phyloP scores from a whole-genome alignment of 352 stramenopile genomes.

The Phytophthora rubi region DNA sequence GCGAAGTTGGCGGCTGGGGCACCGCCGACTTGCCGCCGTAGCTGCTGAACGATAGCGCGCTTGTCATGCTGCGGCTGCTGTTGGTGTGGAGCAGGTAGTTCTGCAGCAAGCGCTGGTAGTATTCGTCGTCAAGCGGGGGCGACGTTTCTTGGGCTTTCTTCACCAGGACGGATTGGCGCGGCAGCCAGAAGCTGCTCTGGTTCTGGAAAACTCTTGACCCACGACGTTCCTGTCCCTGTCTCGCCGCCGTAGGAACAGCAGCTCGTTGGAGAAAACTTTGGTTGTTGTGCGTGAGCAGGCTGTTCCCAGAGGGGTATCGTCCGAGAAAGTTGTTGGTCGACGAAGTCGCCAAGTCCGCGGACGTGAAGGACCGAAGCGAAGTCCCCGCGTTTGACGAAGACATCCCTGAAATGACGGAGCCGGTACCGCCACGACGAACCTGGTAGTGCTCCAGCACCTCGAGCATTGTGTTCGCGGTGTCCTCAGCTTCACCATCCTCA shows the following conservation, averaged over 20 bases:
- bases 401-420: conserved; percentile 38
- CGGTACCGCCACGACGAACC: conserved; percentile 24
- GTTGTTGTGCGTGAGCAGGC: conserved; percentile 33
- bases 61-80: conserved; percentile 49
- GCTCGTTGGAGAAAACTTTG: conserved; percentile 39
- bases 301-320: conserved; percentile 37
- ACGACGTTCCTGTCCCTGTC: conserved; percentile 24
- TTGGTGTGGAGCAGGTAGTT: conserved; percentile 67
- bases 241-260: conserved; percentile 8
- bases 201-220: conserved; percentile 25
- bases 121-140: conserved; percentile 59
- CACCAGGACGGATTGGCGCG: conserved; percentile 29
- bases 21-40: conserved; percentile 32
- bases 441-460: conserved; percentile 74
- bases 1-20: conserved; percentile 29
- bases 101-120: conserved; percentile 70
- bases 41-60: conserved; percentile 55
- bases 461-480: conserved; percentile 49
- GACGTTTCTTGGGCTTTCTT: conserved; percentile 29
- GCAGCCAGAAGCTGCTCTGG: conserved; percentile 41
- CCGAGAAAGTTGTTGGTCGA: conserved; percentile 40
- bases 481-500: not conserved
- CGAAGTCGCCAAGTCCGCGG: conserved; percentile 42
- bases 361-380: conserved; percentile 60
- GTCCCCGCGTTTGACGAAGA: conserved; percentile 49